Conservation (phyloP, 768 basidiomycete species). For the Boletus reticulatus region DNA sequence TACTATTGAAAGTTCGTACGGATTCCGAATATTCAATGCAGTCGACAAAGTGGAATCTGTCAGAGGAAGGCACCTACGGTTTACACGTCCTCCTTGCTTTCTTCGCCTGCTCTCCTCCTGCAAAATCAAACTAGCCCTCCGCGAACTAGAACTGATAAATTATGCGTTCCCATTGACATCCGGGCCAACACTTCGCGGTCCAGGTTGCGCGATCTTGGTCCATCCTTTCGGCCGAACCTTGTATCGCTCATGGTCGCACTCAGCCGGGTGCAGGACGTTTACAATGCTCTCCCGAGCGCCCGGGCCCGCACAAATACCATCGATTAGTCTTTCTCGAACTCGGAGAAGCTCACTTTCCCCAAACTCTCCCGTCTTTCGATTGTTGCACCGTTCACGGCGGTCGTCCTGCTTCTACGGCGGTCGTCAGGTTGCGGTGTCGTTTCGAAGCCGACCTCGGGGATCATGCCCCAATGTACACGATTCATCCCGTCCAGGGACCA, state of each 20-base stretch:
- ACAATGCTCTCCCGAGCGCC: conserved; percentile 33
- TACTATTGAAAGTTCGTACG: conserved; percentile 22
- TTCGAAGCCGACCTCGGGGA: conserved; percentile 3
- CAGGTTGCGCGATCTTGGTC: conserved; percentile 34
- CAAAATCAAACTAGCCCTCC: conserved; percentile 30
- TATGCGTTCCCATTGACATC: conserved; percentile 39
- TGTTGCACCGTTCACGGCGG: conserved; percentile 18
- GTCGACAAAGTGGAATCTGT: conserved; percentile 26
- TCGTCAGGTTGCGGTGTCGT: conserved; percentile 16
- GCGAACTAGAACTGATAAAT: conserved; percentile 34
- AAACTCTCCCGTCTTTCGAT: conserved; percentile 15
- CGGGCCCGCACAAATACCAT: neutral
- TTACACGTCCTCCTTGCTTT: conserved; percentile 15
- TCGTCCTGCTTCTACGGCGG: conserved; percentile 13
- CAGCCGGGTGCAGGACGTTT: conserved; percentile 35
- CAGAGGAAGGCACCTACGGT: conserved; percentile 28
- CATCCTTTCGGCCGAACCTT: conserved; percentile 28
- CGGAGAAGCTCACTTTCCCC: conserved; percentile 5
- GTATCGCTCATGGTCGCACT: conserved; percentile 35
- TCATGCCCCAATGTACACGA: conserved; percentile 10
- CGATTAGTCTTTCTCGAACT: neutral
- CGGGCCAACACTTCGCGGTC: conserved; percentile 31
- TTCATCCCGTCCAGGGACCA: conserved; percentile 8
- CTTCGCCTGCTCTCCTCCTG: conserved; percentile 32
- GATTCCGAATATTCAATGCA: conserved; percentile 30